Conservation (phyloP, 2,329 filamentous ascomycete genomes). For the Cryphonectria naterciae region DNA sequence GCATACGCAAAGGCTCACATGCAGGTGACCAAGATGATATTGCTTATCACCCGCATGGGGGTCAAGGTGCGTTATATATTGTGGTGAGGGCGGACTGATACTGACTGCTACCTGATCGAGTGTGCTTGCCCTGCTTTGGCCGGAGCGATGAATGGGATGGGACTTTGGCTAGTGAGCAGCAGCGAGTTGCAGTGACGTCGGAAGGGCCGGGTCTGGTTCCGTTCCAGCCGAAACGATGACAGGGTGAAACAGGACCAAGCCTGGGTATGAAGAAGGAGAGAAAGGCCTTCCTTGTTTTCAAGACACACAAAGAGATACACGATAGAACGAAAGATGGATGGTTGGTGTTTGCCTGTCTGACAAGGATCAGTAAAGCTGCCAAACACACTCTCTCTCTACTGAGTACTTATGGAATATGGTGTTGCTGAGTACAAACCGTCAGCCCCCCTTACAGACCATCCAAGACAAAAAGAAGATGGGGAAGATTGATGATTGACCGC, state of each 20-base stretch:
- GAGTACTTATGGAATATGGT: not conserved
- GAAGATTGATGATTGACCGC: not conserved
- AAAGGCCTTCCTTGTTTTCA: not conserved
- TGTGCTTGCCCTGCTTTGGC: not conserved
- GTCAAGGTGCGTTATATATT: not conserved
- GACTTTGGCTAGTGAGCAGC: constrained; percentile 1
- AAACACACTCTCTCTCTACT: not conserved
- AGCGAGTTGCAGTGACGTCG: constrained; percentile 2
- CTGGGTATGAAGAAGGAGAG: not conserved
- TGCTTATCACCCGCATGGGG: constrained; percentile 6
- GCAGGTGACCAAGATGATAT: constrained; percentile 11
- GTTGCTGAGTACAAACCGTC: not conserved
- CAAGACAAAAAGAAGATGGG: not conserved
- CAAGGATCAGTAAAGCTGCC: not conserved
- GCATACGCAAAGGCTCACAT: constrained; percentile 17
- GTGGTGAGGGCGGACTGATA: not conserved
- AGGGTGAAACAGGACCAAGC: not conserved
- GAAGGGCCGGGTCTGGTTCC: constrained; percentile 7
- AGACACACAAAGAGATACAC: not conserved
- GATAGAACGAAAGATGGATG: not conserved
- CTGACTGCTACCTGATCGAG: not conserved
- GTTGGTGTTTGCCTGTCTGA: not conserved
- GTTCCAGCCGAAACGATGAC: not conserved
- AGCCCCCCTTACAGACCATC: not conserved
- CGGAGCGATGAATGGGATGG: not conserved